Percentiles rank a stretch among this genome's conserved stretches.
Conservation (phyloP, 805 yeast species). For the Myxozyma mucilagina region DNA sequence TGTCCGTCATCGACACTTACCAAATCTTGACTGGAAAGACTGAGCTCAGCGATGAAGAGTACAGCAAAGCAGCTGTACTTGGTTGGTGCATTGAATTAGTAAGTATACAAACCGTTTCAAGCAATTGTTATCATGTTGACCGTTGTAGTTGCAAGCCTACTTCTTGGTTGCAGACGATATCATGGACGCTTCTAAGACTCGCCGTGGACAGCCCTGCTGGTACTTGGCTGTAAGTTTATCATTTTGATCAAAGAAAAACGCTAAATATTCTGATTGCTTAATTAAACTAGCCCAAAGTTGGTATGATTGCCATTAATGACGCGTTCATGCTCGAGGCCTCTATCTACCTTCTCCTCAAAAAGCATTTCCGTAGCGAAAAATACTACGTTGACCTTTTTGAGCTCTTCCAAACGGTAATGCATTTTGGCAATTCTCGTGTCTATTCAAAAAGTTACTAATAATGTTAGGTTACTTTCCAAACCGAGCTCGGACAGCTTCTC, state of each 20-base stretch:
- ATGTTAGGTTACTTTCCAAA: conserved; percentile 77
- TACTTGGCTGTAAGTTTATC: conserved; percentile 48
- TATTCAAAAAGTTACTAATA: not conserved
- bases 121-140: not conserved
- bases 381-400: conserved; percentile 90
- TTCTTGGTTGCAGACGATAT: conserved; percentile 97
- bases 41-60: conserved; percentile 66
- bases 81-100: conserved; percentile 92
- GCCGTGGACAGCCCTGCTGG: conserved; percentile 99
- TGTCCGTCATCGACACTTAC: conserved; percentile 92
- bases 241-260: not conserved
- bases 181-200: conserved; percentile 95
- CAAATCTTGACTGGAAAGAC: conserved; percentile 68
- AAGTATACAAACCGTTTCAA: not conserved
- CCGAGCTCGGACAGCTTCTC: conserved; percentile 93
- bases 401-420: conserved; percentile 73
- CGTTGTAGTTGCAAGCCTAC: conserved; percentile 71
- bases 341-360: conserved; percentile 83
- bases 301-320: conserved; percentile 94
- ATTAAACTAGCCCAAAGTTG: conserved; percentile 59
- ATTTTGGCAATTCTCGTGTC: not conserved
- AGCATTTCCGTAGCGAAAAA: conserved; percentile 75
- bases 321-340: conserved; percentile 96
- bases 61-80: conserved; percentile 78
- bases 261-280: not conserved